Evolutionary conservation across 2,329 filamentous ascomycete species (phyloP).

Genomic region (Fusarium papillatum): DNA sequence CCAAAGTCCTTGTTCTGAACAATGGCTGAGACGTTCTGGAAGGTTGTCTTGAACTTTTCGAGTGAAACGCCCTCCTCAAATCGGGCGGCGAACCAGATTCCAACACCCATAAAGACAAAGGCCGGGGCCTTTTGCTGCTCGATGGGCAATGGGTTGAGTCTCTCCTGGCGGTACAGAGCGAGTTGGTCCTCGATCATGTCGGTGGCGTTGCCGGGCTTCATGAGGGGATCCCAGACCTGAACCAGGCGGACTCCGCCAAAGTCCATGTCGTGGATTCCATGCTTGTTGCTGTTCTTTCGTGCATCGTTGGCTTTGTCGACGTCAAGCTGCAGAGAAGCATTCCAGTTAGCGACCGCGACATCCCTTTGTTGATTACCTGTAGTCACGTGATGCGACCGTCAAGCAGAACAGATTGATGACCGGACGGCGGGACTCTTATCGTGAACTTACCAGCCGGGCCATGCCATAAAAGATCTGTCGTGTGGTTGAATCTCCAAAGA

Average conservation of each 20-base stretch:
- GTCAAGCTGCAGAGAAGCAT: conserved; percentile 28
- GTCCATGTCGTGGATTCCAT: conserved; percentile 35
- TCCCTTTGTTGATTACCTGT: background rate
- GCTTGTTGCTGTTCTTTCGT: conserved; percentile 27
- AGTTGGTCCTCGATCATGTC: conserved; percentile 35
- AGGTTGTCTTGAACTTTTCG: conserved; percentile 21
- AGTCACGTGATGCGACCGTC: background rate
- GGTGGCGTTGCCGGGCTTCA: conserved; percentile 57
- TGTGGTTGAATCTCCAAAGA: conserved; percentile 71
- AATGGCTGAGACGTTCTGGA: conserved; percentile 36
- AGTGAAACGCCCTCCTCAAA: conserved; percentile 34
- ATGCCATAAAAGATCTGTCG: conserved; percentile 71
- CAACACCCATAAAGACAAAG: conserved; percentile 40
- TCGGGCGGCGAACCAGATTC: conserved; percentile 43
- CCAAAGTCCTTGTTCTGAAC: conserved; percentile 30
- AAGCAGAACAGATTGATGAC: background rate
- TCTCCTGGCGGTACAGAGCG: conserved; percentile 33
- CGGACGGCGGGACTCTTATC: background rate
- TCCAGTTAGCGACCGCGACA: conserved; percentile 2
- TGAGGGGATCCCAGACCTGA: conserved; percentile 74
- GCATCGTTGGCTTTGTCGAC: conserved; percentile 30
- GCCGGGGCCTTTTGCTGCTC: conserved; percentile 40
- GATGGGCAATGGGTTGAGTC: conserved; percentile 18
- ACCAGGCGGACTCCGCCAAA: conserved; percentile 32
- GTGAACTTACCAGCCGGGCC: conserved; percentile 43